A percentile compares a stretch with the other conserved stretches of the same genome.
Conservation (phyloP, 2,329 filamentous ascomycete genomes). For the Botrytis elliptica region DNA sequence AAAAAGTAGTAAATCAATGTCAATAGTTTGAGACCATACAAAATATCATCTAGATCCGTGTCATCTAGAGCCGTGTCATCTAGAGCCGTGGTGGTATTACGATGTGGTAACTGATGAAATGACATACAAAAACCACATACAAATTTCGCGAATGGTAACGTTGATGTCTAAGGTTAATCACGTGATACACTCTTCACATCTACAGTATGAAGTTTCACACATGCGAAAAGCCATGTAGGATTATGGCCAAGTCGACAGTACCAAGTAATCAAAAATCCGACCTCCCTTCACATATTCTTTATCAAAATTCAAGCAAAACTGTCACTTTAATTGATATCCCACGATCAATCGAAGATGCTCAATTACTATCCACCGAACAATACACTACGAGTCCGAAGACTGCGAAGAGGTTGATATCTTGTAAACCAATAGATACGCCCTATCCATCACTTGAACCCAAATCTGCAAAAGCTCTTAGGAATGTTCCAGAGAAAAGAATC, state of each 20-base stretch:
- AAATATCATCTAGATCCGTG: background rate
- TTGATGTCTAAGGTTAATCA: background rate
- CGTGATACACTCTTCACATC: background rate
- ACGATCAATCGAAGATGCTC: conserved; percentile 64
- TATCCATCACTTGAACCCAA: conserved; percentile 56
- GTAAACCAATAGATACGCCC: conserved; percentile 42
- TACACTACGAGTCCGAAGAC: background rate
- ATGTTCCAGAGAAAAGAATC: conserved; percentile 24
- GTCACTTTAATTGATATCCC: conserved; percentile 59
- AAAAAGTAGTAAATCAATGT: background rate
- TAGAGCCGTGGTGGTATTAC: background rate
- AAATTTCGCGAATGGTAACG: background rate
- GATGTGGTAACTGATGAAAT: background rate
- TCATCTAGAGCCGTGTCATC: too few relatives aligned
- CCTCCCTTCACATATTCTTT: conserved; percentile 4
- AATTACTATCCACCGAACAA: conserved; percentile 41
- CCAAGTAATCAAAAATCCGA: background rate
- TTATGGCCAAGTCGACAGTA: background rate
- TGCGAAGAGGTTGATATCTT: conserved; percentile 40
- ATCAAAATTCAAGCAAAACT: background rate
- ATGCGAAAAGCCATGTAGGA: background rate
- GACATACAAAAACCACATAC: background rate
- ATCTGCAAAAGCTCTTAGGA: conserved; percentile 40
- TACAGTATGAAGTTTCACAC: background rate
- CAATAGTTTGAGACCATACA: background rate